A percentile compares a stretch with the other conserved stretches of the same genome.
These are phyloP conservation scores for Trichoderma asperellum DNA, from an alignment of 2,329 filamentous ascomycete genomes.

Conservation along the genomic window DNA sequence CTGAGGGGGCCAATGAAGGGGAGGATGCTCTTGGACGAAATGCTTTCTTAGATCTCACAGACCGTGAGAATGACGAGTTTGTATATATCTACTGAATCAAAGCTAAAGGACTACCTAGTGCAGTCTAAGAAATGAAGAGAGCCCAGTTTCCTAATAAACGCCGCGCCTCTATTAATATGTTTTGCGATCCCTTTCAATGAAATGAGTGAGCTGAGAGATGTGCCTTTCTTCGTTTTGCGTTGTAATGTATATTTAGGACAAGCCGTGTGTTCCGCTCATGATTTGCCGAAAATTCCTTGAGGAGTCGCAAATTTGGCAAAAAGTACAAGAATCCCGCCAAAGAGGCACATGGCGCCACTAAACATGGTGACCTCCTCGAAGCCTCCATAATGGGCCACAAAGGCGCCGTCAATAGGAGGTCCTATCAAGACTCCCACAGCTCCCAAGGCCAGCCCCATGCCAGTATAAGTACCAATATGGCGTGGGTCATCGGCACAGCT, in stretches of 20 bases:
- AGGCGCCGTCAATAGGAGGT: slow-evolving; percentile 30
- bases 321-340: slow-evolving; percentile 29
- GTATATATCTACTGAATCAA: slow-evolving; percentile 59
- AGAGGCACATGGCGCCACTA: slow-evolving; percentile 30
- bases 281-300: slow-evolving; percentile 26
- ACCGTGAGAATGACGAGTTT: slow-evolving; percentile 70
- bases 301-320: slow-evolving; percentile 27
- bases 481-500: slow-evolving; percentile 51
- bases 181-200: neutral
- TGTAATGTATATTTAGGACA: neutral
- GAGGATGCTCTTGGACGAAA: slow-evolving; percentile 48
- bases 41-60: slow-evolving; percentile 64
- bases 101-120: neutral
- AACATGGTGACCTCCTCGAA: slow-evolving; percentile 31
- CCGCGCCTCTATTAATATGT: neutral
- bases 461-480: slow-evolving; percentile 56
- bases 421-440: slow-evolving; percentile 22
- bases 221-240: neutral
- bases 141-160: neutral
- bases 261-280: neutral
- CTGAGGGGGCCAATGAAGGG: slow-evolving; percentile 17
- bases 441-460: slow-evolving; percentile 26
- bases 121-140: neutral
- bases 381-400: slow-evolving; percentile 25
- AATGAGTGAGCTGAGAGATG: slow-evolving; percentile 13